Evolutionary conservation across 2,329 filamentous ascomycete species (phyloP), one percentile per base, ranked within the genome.

Genomic region (Trichoderma sp.): DNA sequence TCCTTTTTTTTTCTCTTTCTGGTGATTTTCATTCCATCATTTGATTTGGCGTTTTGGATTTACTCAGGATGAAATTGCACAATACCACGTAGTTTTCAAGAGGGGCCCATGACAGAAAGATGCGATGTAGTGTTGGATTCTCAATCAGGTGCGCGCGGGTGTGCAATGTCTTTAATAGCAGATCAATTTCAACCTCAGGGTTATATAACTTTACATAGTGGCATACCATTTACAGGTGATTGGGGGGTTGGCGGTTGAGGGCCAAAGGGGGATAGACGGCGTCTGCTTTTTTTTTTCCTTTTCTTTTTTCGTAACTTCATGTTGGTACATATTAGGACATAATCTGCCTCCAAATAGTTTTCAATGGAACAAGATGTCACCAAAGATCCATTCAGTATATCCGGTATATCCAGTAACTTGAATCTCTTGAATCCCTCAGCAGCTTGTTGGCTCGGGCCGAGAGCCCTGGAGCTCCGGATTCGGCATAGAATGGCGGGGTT

Each of bases 401-500:
- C 14, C 35, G 35, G 35, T 38, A 38, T 38, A 38, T 38, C 35
- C 35, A 38, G 35, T 38, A 21, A 11, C 45, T 53, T 21, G 3
- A 12, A 5, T 53, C 1, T 16, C 14, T 7, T 8, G 27, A 33
- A 14, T 62, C 16, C 7, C 11, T 45, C 45, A 21, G 33, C 29
- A 31, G 59, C 27, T 33, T 8, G 6, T 60, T 24, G n/a, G 21
- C 50, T 56, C 50, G 50, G 50, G n/a, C 50, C 50, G 50, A 56
- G 50, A 56, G n/a, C 11, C 11, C n/a, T 24, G 21, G 60, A 63
- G 60, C 65, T 68, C 65, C 65, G 50, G n/a, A 71, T 67, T 45
- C 53, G 56, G 56, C 21, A 24, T 60, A 59, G 64, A 41, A 75
- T 75, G 56, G 75, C 73, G 73, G 76, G 73, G 75, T 71, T 14